phyloP scores from a whole-genome alignment of 208 protist species.

The Wallacemonas collosoma region DNA sequence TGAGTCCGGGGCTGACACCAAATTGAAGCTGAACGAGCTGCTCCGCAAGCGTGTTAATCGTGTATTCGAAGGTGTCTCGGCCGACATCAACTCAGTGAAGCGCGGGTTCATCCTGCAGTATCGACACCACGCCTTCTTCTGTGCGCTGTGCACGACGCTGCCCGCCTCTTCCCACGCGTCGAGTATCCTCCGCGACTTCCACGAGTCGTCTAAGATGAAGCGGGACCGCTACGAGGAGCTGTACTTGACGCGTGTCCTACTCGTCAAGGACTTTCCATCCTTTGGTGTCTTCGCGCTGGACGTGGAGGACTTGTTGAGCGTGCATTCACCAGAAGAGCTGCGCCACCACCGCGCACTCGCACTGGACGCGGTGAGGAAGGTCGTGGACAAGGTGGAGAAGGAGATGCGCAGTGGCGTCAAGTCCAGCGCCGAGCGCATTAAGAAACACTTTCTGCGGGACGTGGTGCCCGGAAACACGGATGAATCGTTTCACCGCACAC shows the following conservation, averaged over 20 bases:
- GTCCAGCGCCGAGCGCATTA: slow-evolving; percentile 67
- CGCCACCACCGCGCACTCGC: slow-evolving; percentile 78
- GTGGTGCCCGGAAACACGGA: slow-evolving; percentile 50
- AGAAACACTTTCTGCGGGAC: slow-evolving; percentile 83
- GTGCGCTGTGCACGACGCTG: slow-evolving; percentile 75
- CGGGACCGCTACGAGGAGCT: slow-evolving; percentile 83
- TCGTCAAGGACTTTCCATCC: slow-evolving; percentile 71
- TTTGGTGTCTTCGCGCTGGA: slow-evolving; percentile 79
- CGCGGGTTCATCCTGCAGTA: slow-evolving; percentile 84
- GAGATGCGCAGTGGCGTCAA: slow-evolving; percentile 72
- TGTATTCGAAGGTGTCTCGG: slow-evolving; percentile 52
- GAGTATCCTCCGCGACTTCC: slow-evolving; percentile 67
- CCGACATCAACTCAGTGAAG: slow-evolving; percentile 58
- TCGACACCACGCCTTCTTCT: slow-evolving; percentile 91
- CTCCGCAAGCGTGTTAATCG: slow-evolving; percentile 42
- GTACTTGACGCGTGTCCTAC: slow-evolving; percentile 82
- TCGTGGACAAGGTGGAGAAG: slow-evolving; percentile 62
- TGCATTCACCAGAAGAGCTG: slow-evolving; percentile 84
- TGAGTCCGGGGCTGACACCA: slow-evolving; percentile 34
- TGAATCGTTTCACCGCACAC: slow-evolving; percentile 76
- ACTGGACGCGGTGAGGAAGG: slow-evolving; percentile 56
- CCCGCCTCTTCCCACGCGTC: slow-evolving; percentile 50
- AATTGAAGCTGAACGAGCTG: slow-evolving; percentile 56
- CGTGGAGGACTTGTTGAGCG: slow-evolving; percentile 76
- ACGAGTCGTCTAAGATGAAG: slow-evolving; percentile 63